Base-by-base conservation (phyloP, 73 alveolate species). In the Paramecium sexaurelia region DNA sequence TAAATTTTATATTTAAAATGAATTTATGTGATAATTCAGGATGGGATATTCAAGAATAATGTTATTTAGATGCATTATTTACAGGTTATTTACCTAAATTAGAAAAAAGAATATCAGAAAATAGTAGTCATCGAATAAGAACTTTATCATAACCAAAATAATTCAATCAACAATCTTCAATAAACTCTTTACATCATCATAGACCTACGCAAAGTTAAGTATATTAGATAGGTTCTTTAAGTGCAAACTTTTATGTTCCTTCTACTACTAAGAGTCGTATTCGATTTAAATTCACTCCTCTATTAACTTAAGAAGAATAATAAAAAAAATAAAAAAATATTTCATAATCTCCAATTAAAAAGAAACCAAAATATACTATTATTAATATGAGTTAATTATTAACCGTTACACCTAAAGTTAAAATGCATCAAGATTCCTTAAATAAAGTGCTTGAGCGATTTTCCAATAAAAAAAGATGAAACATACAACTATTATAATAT, bases 301-400 rank as follows among this genome's bases (percentile, higher is more conserved):
- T 19, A 1, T 32, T 22, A 22, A 61, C 83, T 26, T 26, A 61
- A 29, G 83, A 61, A 29, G 47, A 61, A 22, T 32, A 61, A 27
- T 6, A 51, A 51, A 51, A 61, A 61, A 51, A 61, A 61, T 61
- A 29, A 27, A 61, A 61, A 61, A 61, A 61, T 61, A 61, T 32
- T 61, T 61, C 83, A 26, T 32, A 61, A 61, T 61, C 83, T 29
- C 83, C 83, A 29, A 29, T 61, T 29, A 61, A 61, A 61, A 61
- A 61, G 83, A 61, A 61, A 61, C 83, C 83, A 61, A 61, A 61
- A 61, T 61, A 61, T 61, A 61, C 83, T 61, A 61, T 61, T 29
- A 61, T 61, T 3, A 61, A 61, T 32, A 61, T 61, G 83, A 61
- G 83, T 32, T 24, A 61, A 61, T 61, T 61, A 61, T 24, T 61